Conservation (phyloP, 768 basidiomycete species). For the Collybia nuda region DNA sequence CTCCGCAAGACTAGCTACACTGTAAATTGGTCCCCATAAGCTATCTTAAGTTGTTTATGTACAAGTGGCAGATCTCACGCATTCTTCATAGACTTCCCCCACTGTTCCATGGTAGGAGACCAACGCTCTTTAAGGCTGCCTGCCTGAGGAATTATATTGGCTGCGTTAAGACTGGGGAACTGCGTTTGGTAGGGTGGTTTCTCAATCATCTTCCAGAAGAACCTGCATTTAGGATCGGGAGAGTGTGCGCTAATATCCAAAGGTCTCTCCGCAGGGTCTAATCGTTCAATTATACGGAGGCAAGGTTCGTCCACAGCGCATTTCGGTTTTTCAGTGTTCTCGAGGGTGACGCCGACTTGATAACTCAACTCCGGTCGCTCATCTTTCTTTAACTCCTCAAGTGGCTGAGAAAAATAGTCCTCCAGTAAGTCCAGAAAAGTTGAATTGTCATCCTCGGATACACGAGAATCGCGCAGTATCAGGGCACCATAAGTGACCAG, state of each 20-base stretch:
- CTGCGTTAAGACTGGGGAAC: conserved; percentile 75
- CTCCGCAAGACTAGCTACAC: conserved; percentile 83
- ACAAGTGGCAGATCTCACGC: conserved; percentile 54
- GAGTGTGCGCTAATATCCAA: conserved; percentile 78
- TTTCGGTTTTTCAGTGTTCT: conserved; percentile 92
- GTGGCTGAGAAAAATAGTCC: conserved; percentile 86
- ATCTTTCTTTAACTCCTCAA: conserved; percentile 63
- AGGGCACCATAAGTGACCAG: conserved; percentile 86
- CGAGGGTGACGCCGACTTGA: conserved; percentile 93
- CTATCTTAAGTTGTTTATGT: neutral
- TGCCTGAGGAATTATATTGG: conserved; percentile 79
- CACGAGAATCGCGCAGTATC: conserved; percentile 81
- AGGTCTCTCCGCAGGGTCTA: conserved; percentile 81
- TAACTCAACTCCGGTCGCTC: conserved; percentile 85
- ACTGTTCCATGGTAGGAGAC: conserved; percentile 74
- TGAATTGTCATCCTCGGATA: conserved; percentile 78
- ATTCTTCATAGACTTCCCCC: conserved; percentile 87
- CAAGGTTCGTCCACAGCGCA: conserved; percentile 86
- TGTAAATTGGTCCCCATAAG: conserved; percentile 25
- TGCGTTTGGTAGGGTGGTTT: conserved; percentile 74
- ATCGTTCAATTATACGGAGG: conserved; percentile 68
- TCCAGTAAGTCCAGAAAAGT: conserved; percentile 88
- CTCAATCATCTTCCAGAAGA: conserved; percentile 85
- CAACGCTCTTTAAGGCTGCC: conserved; percentile 58
- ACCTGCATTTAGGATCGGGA: conserved; percentile 94